Evolutionary conservation across 2,329 filamentous ascomycete genomes (phyloP), one percentile per base, ranked within the genome.

Genomic region (Fusarium robinianum): DNA sequence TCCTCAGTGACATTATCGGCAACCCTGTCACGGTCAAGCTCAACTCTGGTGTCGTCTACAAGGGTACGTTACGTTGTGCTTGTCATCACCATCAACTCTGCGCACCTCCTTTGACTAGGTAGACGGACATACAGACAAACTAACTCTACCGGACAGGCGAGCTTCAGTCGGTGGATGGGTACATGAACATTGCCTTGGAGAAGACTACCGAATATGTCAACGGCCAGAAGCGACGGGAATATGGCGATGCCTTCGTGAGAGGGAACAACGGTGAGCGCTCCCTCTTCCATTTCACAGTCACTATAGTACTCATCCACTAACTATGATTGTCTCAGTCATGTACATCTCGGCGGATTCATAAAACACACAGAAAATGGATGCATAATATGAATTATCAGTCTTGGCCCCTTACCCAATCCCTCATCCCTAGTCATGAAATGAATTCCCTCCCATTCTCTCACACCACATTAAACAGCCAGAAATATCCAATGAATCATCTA

Each of bases 171-270:
- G 92, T 99, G 35, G 94, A 99, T 69, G 94, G 94, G 38, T 99
- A 97, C 73, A 99, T 99, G 94, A 99, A 99, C 73, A 96, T 99
- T 67, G 92, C 94, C 9, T 81, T 99, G 19, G 94, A 99, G 71
- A 94, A 96, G 73, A 95, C 90, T 14, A 85, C 89, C 55, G 94
- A 99, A 72, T 90, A 85, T 60, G 87, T 96, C 58, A 87, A 95
- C 64, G 92, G 91, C 27, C 81, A 84, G 54, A 83, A 92, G 71
- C 81, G 87, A 61, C 81, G 88, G 62, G 87, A 81, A 41, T 96
- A 96, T 67, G 92, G 92, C 6, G 92, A 97, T 75, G 90, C 92
- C 5, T 97, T 97, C 68, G 88, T 97, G 45, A 81, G 92, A 68
- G 92, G 92, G 59, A 97, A 97, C 73, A 97, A 97, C 64, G 92